Evolutionary conservation across 495 filamentous ascomycete species (phyloP), one percentile per base, ranked within the genome.

Genomic region (Schizothecium vesticola): DNA sequence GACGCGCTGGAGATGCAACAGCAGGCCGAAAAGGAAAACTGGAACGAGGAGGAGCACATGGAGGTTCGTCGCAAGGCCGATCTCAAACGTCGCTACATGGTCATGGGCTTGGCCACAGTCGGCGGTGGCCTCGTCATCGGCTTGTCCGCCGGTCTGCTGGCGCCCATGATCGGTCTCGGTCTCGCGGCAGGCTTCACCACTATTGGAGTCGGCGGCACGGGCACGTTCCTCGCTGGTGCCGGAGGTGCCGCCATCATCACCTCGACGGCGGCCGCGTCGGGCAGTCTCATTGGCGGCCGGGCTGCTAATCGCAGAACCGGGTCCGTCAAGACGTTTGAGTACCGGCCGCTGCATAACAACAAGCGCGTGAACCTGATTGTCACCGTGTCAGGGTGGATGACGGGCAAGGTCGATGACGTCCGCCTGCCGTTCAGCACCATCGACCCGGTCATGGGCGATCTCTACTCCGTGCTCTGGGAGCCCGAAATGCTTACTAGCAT

Each of bases 1-100:
- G 95, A 99, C 77, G 92, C 96, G 13, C 82, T 99, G 23, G 95
- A 98, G 78, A 97, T 99, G 91, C 95, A 99, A 81, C 90, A 96
- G 71, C 87, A 89, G 55, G 89, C 92, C 10, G 88, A 92, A 29
- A 96, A 94, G 75, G 96, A 99, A 78, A 96, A 92, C 69, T 99
- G 95, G 95, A 93, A 96, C 72, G 95, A 98, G 79, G 88, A 92
- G 19, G 93, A 96, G 59, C 93, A 98, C 74, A 94, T 97, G 86
- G 93, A 94, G 74, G 89, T 86, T 65, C 86, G 95, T 62, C 86
- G 89, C 60, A 97, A 97, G 77, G 80, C 85, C 71, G 91, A 90
- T 3, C 78, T 92, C 59, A 97, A 91, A 72, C 86, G 85, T 68
- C 90, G 92, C 63, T 92, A 93, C 72, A 89, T 97, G 79, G 89